Conservation (phyloP, 1,284 basidiomycete species). For the Puccinia hordei region DNA sequence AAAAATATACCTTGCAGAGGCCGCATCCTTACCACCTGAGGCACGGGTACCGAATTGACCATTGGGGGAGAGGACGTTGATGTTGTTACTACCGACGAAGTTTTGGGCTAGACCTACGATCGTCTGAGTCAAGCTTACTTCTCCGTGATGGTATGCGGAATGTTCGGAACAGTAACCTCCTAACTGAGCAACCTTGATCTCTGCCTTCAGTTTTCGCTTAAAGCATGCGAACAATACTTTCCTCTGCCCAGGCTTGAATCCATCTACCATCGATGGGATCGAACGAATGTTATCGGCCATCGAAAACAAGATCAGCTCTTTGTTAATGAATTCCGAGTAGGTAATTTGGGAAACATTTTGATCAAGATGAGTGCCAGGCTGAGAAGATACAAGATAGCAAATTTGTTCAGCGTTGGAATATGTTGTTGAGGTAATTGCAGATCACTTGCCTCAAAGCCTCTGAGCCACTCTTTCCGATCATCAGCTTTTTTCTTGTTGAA, state of each 20-base stretch:
- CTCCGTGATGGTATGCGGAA: conserved; percentile 96
- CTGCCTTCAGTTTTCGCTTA: conserved; percentile 86
- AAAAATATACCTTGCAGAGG: conserved; percentile 94
- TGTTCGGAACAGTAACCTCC: conserved; percentile 92
- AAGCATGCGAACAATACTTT: conserved; percentile 96
- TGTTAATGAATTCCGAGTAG: conserved; percentile 95
- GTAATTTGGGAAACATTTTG: conserved; percentile 85
- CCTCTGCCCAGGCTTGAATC: conserved; percentile 97
- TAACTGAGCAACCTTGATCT: conserved; percentile 96
- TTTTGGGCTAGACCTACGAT: conserved; percentile 93
- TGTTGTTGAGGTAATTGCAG: conserved; percentile 39
- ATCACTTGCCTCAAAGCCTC: conserved; percentile 76
- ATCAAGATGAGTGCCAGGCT: conserved; percentile 93
- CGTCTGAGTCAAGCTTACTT: conserved; percentile 79
- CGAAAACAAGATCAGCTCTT: conserved; percentile 95
- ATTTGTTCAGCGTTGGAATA: background rate
- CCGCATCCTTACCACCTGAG: conserved; percentile 89
- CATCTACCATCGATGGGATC: conserved; percentile 89
- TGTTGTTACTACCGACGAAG: conserved; percentile 93
- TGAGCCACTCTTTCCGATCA: conserved; percentile 96
- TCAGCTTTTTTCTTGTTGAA: conserved; percentile 99
- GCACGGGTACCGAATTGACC: conserved; percentile 95
- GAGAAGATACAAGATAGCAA: conserved; percentile 37
- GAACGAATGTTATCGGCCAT: conserved; percentile 99
- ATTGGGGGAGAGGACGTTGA: conserved; percentile 84